Evolutionary conservation across 2,329 filamentous ascomycete species (phyloP), one percentile per base, ranked within the genome.

Genomic region (Colletotrichum chrysophilum): DNA sequence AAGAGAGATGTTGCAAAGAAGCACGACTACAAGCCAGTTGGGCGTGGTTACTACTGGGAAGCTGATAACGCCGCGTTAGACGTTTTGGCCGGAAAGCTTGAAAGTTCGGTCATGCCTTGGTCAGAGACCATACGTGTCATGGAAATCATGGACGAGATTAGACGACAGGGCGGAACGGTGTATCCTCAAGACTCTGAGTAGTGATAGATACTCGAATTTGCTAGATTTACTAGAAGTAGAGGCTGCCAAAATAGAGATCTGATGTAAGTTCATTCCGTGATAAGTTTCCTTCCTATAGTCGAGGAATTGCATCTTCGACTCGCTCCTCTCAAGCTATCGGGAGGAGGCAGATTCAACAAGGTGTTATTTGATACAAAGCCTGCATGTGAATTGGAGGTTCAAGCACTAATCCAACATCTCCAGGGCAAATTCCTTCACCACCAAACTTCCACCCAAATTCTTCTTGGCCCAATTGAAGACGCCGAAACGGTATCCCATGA

Each of bases 401-500:
- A 52, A 21, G n/a, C 43, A 52, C 43, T 52, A 52, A 21, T 52
- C n/a, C 43, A 52, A 21, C 43, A 21, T 52, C n/a, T 52, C 43
- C 10, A 52, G 43, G n/a, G 10, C 10, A 52, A 52, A 52, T 8
- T 52, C 43, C 14, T 58, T n/a, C 3, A 30, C 55, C 55, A 58
- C n/a, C n/a, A n/a, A n/a, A n/a, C 14, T 26, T 16, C 79, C 80
- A 5, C 80, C 79, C 12, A 80, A 43, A 6, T 58, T 36, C 55
- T 81, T 81, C 2, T 87, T 89, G 0, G 87, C 88, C 80, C 83
- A 87, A 76, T 89, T 89, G 74, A 89, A 89, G 5, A 89, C 85
- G 0, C 84, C 88, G 77, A 82, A 89, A 1, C 88, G 83, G 76
- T 89, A 89, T 0, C 86, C 88, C 78, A 87, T 85, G 69, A 88